Conservation (phyloP, 345 rosid genomes). For the Xanthoceras sorbifolium region DNA sequence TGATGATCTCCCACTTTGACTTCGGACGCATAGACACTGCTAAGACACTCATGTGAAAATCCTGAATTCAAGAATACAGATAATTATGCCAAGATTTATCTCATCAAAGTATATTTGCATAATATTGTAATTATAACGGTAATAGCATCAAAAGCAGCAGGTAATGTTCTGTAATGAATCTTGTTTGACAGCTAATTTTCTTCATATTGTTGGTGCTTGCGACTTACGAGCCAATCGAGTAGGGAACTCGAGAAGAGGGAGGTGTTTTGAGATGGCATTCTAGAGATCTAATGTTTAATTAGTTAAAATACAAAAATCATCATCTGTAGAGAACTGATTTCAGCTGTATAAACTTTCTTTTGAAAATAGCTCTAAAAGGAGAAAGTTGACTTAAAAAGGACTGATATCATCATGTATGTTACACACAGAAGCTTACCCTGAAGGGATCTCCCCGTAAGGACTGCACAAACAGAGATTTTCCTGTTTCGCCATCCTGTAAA, state of each 20-base stretch:
- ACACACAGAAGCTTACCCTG: constrained; percentile 40
- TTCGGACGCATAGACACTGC: constrained; percentile 32
- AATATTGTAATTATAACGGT: not conserved
- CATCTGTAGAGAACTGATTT: not conserved
- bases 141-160: not conserved
- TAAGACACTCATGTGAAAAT: constrained; percentile 54
- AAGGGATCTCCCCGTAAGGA: constrained; percentile 61
- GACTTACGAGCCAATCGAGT: not conserved
- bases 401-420: not conserved
- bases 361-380: not conserved
- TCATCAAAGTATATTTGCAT: not conserved
- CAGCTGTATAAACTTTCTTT: not conserved
- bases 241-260: not conserved
- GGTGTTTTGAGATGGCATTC: not conserved
- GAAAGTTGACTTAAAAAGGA: not conserved
- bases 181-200: not conserved
- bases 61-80: constrained; percentile 32
- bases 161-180: not conserved
- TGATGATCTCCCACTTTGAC: constrained; percentile 48
- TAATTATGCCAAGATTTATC: not conserved
- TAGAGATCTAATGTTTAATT: not conserved
- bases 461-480: constrained; percentile 49
- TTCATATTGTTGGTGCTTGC: not conserved
- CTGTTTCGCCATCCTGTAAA: constrained; percentile 37
- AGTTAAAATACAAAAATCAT: not conserved